Evolutionary conservation across 805 yeast genomes (phyloP).

Genomic region (Myxozyma vanderwaltii): DNA sequence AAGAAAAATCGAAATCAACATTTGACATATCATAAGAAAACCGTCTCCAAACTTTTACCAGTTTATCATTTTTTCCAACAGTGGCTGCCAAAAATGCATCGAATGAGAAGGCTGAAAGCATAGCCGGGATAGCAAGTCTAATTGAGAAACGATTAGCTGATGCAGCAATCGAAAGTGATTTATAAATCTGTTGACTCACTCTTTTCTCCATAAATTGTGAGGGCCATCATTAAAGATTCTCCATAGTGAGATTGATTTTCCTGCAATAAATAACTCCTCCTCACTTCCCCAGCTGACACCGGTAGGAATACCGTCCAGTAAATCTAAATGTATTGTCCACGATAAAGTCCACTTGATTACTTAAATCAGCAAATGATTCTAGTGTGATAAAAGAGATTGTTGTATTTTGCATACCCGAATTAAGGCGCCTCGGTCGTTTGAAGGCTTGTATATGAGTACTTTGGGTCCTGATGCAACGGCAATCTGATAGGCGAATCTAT

Average conservation of each 20-base stretch:
- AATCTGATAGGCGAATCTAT: constrained; percentile 16
- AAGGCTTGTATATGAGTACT: constrained; percentile 24
- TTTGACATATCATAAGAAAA: constrained; percentile 65
- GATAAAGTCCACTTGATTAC: constrained; percentile 22
- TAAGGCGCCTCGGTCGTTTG: constrained; percentile 8
- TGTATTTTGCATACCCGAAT: constrained; percentile 14
- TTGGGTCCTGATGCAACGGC: constrained; percentile 35
- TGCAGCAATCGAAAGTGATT: too few species aligned
- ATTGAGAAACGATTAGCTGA: constrained; percentile 40
- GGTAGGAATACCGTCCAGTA: constrained; percentile 30
- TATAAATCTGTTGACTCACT: constrained; percentile 4
- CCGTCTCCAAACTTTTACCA: constrained; percentile 79
- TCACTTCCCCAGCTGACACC: constrained; percentile 33
- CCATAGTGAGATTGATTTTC: constrained; percentile 33
- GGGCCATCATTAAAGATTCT: constrained; percentile 25
- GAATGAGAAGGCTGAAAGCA: constrained; percentile 59
- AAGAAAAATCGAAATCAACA: constrained; percentile 62
- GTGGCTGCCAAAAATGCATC: constrained; percentile 69
- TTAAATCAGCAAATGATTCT: not conserved
- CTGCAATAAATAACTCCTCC: constrained; percentile 28
- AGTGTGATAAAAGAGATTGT: too few species aligned
- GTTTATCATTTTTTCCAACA: constrained; percentile 60
- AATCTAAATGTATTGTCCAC: constrained; percentile 28
- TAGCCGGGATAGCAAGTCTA: constrained; percentile 63
- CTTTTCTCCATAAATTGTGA: constrained; percentile 25